These are phyloP conservation scores for Dictyostelium brefeldianum DNA, from an alignment of 78 protist species.

Conservation along the genomic window DNA sequence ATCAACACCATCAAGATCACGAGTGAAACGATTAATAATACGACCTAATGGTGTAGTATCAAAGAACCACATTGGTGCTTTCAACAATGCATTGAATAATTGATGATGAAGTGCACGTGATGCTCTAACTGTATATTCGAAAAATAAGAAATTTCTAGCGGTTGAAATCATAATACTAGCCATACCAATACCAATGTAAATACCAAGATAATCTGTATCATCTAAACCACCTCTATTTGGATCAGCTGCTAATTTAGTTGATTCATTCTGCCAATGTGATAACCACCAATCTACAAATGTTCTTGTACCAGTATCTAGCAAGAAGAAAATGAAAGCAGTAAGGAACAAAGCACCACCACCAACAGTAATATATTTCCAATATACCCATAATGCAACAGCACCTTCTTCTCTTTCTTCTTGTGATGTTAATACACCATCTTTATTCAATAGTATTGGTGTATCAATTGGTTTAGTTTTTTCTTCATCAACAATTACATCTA, in stretches of 20 bases:
- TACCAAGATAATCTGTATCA: slow-evolving; percentile 27
- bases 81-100: slow-evolving; percentile 45
- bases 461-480: slow-evolving; percentile 54
- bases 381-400: slow-evolving; percentile 32
- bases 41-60: slow-evolving; percentile 99
- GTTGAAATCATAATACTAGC: slow-evolving; percentile 4
- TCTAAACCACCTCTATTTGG: neutral
- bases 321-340: neutral
- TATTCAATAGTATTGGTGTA: slow-evolving; percentile 27
- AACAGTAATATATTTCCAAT: slow-evolving; percentile 24
- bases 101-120: slow-evolving; percentile 26
- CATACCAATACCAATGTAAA: slow-evolving; percentile 77
- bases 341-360: slow-evolving; percentile 58
- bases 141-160: slow-evolving; percentile 45
- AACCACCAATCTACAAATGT: slow-evolving; percentile 77
- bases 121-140: slow-evolving; percentile 47
- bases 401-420: slow-evolving; percentile 84
- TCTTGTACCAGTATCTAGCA: slow-evolving; percentile 14
- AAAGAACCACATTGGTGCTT: slow-evolving; percentile 96
- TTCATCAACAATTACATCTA: slow-evolving; percentile 11
- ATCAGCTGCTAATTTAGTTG: neutral
- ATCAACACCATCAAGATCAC: slow-evolving; percentile 88
- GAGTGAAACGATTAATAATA: slow-evolving; percentile 97
- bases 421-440: slow-evolving; percentile 37
- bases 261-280: slow-evolving; percentile 57